Evolutionary conservation across 1,139 yeast species (phyloP), one percentile per base, ranked within the genome.

Genomic region (Geotrichum fermentans): DNA sequence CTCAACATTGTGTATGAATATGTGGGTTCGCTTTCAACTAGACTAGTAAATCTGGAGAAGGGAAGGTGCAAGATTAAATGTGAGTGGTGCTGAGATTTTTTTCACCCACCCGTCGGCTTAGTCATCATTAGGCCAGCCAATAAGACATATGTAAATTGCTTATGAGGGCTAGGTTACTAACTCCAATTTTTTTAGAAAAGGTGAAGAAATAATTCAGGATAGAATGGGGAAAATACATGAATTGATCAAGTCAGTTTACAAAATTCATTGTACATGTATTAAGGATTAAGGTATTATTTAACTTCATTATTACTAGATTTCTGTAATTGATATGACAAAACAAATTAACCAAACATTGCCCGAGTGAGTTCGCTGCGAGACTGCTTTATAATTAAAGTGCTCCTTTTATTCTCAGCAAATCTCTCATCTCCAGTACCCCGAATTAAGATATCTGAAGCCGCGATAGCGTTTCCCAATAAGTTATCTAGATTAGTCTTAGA

Each of bases 381-480:
- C 29, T 45, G 43, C 24, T 45, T 45, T 20, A 45, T 21, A 14
- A 49, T 34, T 10, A 46, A n/a, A 8, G 50, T 45, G 26, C 37
- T 41, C 21, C 50, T 32, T 35, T 49, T 45, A 24, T 40, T 22
- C 1, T 32, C 43, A 38, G 36, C 43, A 28, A 41, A 36, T 46
- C 50, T 34, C 45, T 34, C 32, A 29, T 16, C 20, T 43, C n/a
- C 51, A 16, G 51, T 34, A 5, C 49, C 53, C 11, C 54, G 33
- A 22, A 52, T 48, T 40, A 52, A 21, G 17, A 45, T 48, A 21
- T 52, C 53, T n/a, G 49, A 41, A 3, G 55, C 55, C 4, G 54
- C 52, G 45, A 52, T 51, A 4, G 55, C 55, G 32, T 52, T 52
- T 14, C 52, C 54, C 10, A 52, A 43, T 26, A 52, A 32, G 17